Conservation (phyloP, 2,329 filamentous ascomycete genomes). For the Nannizziopsis arthrosporioides region DNA sequence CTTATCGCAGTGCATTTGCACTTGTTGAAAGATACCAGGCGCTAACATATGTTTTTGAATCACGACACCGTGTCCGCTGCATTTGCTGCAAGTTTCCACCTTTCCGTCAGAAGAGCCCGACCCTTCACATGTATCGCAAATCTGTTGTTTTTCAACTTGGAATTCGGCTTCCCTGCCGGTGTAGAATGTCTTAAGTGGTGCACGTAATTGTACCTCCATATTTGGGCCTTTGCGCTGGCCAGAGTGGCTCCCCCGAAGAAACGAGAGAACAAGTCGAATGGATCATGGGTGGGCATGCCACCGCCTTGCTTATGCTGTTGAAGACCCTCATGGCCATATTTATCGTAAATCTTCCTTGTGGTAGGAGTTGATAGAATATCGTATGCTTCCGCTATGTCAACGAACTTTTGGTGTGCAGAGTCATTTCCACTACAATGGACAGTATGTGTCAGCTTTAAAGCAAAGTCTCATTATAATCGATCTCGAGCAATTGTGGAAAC, state of each 20-base stretch:
- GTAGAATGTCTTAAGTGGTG: conserved; percentile 85
- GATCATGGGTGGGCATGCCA: conserved; percentile 53
- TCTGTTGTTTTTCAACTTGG: conserved; percentile 82
- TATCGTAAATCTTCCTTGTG: conserved; percentile 80
- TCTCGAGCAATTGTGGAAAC: not conserved
- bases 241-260: conserved; percentile 85
- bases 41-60: conserved; percentile 86
- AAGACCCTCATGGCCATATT: conserved; percentile 83
- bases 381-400: conserved; percentile 89
- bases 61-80: conserved; percentile 68
- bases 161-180: conserved; percentile 79
- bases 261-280: conserved; percentile 89
- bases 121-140: conserved; percentile 85
- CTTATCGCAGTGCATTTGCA: conserved; percentile 79
- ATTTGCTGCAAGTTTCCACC: conserved; percentile 67
- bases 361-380: conserved; percentile 73
- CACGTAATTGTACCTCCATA: conserved; percentile 70
- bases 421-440: conserved; percentile 53
- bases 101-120: conserved; percentile 70
- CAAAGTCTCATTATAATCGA: not conserved
- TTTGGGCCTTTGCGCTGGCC: conserved; percentile 74
- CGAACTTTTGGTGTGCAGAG: conserved; percentile 77
- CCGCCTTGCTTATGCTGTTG: conserved; percentile 66
- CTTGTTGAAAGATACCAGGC: conserved; percentile 96
- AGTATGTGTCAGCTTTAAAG: not conserved